phyloP scores from a whole-genome alignment of 192 early-diverging fungal genomes.

The Linnemannia hyalina region DNA sequence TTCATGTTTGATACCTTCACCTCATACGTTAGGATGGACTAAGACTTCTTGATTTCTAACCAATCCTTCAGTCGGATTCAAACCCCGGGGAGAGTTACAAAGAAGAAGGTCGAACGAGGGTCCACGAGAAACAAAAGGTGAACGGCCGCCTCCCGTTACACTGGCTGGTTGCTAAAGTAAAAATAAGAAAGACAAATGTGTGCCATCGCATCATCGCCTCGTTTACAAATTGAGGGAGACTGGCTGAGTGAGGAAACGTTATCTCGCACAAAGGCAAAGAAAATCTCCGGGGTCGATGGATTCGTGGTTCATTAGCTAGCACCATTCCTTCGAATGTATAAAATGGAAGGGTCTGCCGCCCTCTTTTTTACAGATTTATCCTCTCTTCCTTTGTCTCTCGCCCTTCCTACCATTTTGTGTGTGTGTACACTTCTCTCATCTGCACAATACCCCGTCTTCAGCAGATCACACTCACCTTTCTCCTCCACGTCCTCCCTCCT shows the following conservation, averaged over 20 bases:
- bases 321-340: background rate
- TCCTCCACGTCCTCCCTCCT: background rate
- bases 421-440: background rate
- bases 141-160: background rate
- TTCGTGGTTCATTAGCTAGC: background rate
- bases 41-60: background rate
- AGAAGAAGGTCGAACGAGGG: background rate
- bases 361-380: background rate
- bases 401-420: background rate
- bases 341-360: background rate
- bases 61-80: background rate
- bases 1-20: background rate
- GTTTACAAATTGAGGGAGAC: background rate
- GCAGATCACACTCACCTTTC: background rate
- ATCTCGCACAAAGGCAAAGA: background rate
- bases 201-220: background rate
- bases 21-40: background rate
- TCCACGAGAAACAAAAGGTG: background rate
- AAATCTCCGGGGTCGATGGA: background rate
- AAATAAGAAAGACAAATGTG: slow-evolving; percentile 3
- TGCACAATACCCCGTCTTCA: background rate
- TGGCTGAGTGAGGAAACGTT: background rate
- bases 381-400: background rate
- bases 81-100: background rate
- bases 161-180: background rate